Base-by-base conservation (phyloP, 352 stramenopile species). In the Paralagenidium karlingii region DNA sequence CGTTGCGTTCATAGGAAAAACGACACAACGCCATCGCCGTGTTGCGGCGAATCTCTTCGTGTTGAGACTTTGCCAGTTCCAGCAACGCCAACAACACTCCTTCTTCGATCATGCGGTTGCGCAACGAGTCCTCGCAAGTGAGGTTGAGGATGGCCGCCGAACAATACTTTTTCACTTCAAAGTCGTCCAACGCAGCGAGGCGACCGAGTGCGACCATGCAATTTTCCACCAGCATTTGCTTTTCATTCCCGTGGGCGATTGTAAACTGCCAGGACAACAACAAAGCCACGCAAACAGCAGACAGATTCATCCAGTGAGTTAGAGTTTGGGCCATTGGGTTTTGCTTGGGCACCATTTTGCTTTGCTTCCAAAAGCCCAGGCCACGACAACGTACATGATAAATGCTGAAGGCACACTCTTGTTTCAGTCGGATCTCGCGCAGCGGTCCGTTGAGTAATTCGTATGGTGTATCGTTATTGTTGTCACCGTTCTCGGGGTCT, bases 81-180 rank as follows among this genome's bases (percentile, higher is more conserved):
- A 91, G 55, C 19, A 86, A 48, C 2, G 63, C 69, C 6, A 82
- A 36, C 11, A 91, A 41, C 5, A 82, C 69, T 12, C 77, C 77
- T 47, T 91, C 77, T 18, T 88, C 68, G 3, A 82, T 65, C 71
- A 91, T 82, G 8, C 53, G 52, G 5, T 32, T 37, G 11, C 56
- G 58, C 11, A 85, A 49, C 27, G 45, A 43, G 2, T 38, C 18
- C 16, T 85, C 71, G 36, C 56, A 82, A 32, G 79, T 58, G 12
- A 93, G 47, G 31, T 93, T 93, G 22, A 87, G 40, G 36, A 93
- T 82, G 5, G 78, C 68, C 1, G 77, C 79, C 0, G 79, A 67
- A 42, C 79, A 91, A 33, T 82, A 88, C 5, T 74, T 74, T 51
- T 88, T 86, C 3, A 87, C 74, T 28, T 86, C 68, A 24, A 76